Evolutionary conservation across 1,284 basidiomycete genomes (phyloP).

Genomic region (Tetrapyrgos nigripes): DNA sequence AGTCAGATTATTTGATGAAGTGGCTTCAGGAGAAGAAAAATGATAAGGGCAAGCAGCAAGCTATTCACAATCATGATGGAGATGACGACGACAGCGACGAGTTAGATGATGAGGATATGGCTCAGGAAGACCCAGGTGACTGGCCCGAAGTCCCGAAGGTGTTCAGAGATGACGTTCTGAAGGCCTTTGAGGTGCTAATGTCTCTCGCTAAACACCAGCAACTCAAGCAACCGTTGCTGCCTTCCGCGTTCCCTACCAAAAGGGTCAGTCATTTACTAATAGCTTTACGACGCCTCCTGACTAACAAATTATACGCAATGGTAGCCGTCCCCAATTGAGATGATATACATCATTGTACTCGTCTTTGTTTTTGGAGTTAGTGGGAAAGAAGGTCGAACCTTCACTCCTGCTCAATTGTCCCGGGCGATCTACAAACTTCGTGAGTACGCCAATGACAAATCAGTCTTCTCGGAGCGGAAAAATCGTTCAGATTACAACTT

Average conservation of each 20-base stretch:
- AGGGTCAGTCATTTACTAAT: neutral
- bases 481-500: neutral
- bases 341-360: conserved; percentile 58
- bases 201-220: conserved; percentile 43
- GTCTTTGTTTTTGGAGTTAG: conserved; percentile 40
- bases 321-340: conserved; percentile 66
- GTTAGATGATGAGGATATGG: neutral
- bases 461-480: neutral
- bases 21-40: conserved; percentile 47
- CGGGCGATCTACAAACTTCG: neutral
- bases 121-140: conserved; percentile 26
- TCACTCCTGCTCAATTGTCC: neutral
- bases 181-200: conserved; percentile 52
- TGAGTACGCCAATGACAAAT: neutral
- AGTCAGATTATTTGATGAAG: conserved; percentile 55
- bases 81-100: neutral
- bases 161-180: conserved; percentile 43
- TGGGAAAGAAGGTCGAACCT: neutral
- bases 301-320: neutral
- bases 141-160: conserved; percentile 22
- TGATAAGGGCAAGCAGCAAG: neutral
- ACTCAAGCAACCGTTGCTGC: conserved; percentile 44
- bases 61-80: neutral
- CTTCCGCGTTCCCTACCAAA: neutral
- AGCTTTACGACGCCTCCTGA: neutral